These are phyloP conservation scores for Ogataea populi-albae DNA, from an alignment of 805 yeast species.

Conservation along the genomic window DNA sequence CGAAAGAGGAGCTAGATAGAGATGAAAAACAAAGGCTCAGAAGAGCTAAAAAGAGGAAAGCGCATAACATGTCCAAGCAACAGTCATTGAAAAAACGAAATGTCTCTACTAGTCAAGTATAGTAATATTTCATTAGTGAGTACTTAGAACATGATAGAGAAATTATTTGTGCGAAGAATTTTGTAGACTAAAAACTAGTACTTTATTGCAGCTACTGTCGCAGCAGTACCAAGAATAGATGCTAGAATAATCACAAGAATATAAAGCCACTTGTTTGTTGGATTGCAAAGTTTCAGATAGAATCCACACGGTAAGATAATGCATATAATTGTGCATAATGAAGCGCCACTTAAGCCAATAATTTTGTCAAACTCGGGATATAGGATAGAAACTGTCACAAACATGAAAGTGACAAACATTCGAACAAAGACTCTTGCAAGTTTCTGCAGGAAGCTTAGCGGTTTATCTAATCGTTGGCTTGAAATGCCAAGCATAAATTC, in stretches of 20 bases:
- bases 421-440: constrained; percentile 31
- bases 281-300: constrained; percentile 60
- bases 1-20: constrained; percentile 76
- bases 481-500: constrained; percentile 43
- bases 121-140: background rate
- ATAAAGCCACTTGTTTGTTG: constrained; percentile 40
- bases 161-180: no score
- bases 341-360: constrained; percentile 81
- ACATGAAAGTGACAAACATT: constrained; percentile 54
- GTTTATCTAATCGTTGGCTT: constrained; percentile 22
- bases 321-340: constrained; percentile 77
- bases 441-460: constrained; percentile 12
- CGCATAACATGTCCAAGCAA: constrained; percentile 29
- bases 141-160: background rate
- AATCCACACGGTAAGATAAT: constrained; percentile 76
- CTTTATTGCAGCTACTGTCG: constrained; percentile 56
- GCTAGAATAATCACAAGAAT: constrained; percentile 46
- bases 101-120: constrained; percentile 17
- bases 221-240: constrained; percentile 49
- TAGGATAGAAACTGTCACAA: constrained; percentile 63
- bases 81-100: constrained; percentile 30
- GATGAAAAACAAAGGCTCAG: constrained; percentile 86
- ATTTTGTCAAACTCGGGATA: constrained; percentile 84
- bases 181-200: constrained; percentile 8
- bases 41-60: constrained; percentile 81